Percentiles rank a stretch among this genome's conserved stretches.
Conservation (phyloP, 225 moss, liverwort and hornwort species). For the Pleurozium schreberi region DNA sequence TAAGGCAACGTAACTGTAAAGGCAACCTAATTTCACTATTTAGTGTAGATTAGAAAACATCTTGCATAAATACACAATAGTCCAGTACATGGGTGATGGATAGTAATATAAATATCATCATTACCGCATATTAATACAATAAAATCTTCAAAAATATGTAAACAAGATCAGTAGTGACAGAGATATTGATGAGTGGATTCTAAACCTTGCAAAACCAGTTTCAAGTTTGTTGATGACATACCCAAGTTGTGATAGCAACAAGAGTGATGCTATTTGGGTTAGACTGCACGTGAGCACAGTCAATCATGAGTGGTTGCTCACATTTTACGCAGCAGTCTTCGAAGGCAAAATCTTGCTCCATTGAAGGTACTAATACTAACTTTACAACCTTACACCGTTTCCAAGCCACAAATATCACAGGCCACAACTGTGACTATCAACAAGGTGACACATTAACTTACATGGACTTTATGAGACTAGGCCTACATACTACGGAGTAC, state of each 20-base stretch:
- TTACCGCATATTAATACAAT: not conserved
- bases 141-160: not conserved
- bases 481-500: not conserved
- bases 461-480: not conserved
- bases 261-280: not conserved
- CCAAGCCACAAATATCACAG: constrained; percentile 4
- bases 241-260: not conserved
- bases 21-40: no score
- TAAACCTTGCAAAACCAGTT: not conserved
- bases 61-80: not conserved
- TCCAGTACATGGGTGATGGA: not conserved
- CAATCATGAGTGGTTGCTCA: not conserved
- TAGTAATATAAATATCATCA: not conserved
- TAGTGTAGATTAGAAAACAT: not conserved
- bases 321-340: not conserved
- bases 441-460: not conserved
- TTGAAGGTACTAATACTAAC: not conserved
- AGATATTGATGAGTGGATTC: not conserved
- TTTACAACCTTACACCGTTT: constrained; percentile 3
- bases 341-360: not conserved
- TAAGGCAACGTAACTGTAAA: no score
- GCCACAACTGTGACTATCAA: not conserved
- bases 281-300: not conserved
- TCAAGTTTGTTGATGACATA: not conserved
- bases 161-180: not conserved